Percentiles rank a stretch among this genome's conserved stretches.
These are phyloP conservation scores for Lecanicillium sp. DNA, from an alignment of 2,329 filamentous ascomycete genomes.

Conservation along the genomic window DNA sequence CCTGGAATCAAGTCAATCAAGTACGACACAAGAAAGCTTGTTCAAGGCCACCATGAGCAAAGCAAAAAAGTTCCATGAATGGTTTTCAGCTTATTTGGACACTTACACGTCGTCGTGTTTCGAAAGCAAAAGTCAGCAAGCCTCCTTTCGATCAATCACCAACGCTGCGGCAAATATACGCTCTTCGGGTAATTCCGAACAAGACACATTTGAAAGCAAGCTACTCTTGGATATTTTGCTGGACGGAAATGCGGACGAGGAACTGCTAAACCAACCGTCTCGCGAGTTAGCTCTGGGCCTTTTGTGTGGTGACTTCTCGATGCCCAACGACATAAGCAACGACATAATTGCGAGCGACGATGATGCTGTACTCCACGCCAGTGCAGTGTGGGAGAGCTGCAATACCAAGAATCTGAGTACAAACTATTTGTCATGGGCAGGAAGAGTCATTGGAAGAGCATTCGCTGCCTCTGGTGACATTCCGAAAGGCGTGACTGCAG, in stretches of 20 bases:
- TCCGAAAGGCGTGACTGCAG: conserved; percentile 52
- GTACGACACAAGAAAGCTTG: conserved; percentile 79
- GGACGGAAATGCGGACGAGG: conserved; percentile 57
- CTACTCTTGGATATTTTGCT: conserved; percentile 74
- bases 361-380: conserved; percentile 54
- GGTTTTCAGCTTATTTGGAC: conserved; percentile 67
- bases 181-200: conserved; percentile 62
- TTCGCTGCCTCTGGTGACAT: conserved; percentile 72
- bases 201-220: conserved; percentile 68
- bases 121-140: conserved; percentile 40
- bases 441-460: conserved; percentile 73
- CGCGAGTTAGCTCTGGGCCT: conserved; percentile 64
- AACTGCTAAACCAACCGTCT: conserved; percentile 65
- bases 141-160: conserved; percentile 61
- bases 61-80: conserved; percentile 68
- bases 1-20: conserved; percentile 66
- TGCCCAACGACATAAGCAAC: conserved; percentile 36
- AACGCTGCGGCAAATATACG: conserved; percentile 62
- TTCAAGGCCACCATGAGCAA: conserved; percentile 71
- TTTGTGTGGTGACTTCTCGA: conserved; percentile 69
- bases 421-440: conserved; percentile 78
- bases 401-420: conserved; percentile 55
- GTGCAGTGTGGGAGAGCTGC: conserved; percentile 72
- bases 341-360: conserved; percentile 66
- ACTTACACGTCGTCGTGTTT: conserved; percentile 53